Evolutionary conservation across 2,329 filamentous ascomycete species (phyloP).

Genomic region (Dryadomyces sulphureus): DNA sequence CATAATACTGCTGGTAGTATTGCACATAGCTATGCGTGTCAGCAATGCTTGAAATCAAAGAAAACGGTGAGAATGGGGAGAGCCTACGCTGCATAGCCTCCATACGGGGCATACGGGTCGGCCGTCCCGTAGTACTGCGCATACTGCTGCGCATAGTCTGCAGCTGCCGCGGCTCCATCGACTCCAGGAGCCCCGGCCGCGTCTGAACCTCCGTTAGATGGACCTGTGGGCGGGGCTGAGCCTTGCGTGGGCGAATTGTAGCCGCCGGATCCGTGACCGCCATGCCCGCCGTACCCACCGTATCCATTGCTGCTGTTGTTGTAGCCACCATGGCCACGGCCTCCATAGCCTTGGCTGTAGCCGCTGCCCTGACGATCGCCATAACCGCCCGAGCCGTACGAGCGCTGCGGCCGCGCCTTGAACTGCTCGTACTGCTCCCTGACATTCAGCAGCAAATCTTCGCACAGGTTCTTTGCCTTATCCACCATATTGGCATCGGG

Average conservation of each 20-base stretch:
- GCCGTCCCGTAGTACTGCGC: slow-evolving; percentile 60
- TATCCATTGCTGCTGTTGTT: background rate
- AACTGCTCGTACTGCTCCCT: slow-evolving; percentile 81
- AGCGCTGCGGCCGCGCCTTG: slow-evolving; percentile 65
- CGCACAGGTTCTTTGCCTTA: slow-evolving; percentile 74
- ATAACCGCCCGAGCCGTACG: slow-evolving; percentile 38
- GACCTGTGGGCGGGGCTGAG: no score
- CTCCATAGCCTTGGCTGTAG: slow-evolving; percentile 11
- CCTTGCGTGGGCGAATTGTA: slow-evolving; percentile 20
- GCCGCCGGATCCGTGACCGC: slow-evolving; percentile 11
- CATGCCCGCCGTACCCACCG: slow-evolving; percentile 19
- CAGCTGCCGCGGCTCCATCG: slow-evolving; percentile 24
- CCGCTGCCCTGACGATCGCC: slow-evolving; percentile 25
- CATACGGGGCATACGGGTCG: slow-evolving; percentile 78
- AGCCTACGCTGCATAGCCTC: slow-evolving; percentile 65
- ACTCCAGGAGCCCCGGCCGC: background rate
- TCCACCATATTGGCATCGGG: slow-evolving; percentile 79
- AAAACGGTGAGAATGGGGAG: slow-evolving; percentile 2
- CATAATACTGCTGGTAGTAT: slow-evolving; percentile 61
- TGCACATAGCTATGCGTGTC: slow-evolving; percentile 37
- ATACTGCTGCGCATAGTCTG: slow-evolving; percentile 69
- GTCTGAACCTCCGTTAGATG: no score
- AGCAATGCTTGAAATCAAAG: no score
- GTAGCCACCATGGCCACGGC: background rate
- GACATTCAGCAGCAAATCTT: slow-evolving; percentile 76